Evolutionary conservation across 2,329 filamentous ascomycete genomes (phyloP), one percentile per base, ranked within the genome.

Genomic region (Trematosphaeria pertusa): DNA sequence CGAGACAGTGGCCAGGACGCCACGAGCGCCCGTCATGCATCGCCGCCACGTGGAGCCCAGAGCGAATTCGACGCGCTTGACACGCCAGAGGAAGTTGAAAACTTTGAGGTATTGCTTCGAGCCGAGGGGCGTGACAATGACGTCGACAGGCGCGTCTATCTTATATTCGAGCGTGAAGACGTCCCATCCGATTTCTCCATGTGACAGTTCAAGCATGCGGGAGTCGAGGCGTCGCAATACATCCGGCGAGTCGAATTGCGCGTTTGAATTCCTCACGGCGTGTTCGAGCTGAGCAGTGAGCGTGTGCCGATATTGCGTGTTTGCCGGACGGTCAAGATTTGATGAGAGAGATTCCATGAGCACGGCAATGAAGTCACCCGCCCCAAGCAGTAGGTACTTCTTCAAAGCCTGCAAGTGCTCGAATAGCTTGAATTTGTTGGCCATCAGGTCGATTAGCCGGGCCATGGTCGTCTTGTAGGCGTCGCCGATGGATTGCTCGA

Each of bases 131-230:
- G 93, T 97, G 30, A 99, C 91, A 37, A 99, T 92, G 20, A 99
- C 94, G 68, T 99, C 94, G 18, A 97, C 89, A 0, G 94, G 94
- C 2, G 93, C 89, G 69, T 96, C 92, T 59, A 99, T 94, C 71
- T 97, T 97, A 76, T 99, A 99, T 70, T 99, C 95, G 7, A 99
- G 84, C 0, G 94, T 99, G 74, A 99, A 99, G 67, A 95, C 96
- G 67, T 99, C 94, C 94, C 94, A 99, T 38, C 94, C 94, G 42
- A 97, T 97, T 63, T 99, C 94, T 40, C 94, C 94, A 62, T 97
- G 92, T 7, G 89, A 95, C 5, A 97, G 82, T 74, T 97, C 93
- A 31, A 99, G 81, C 93, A 99, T 97, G 52, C 95, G 89, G n/a
- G 94, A 93, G 72, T 99, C 94, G 3, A 99, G 82, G 9, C 94